Conservation (phyloP, 495 filamentous ascomycete species). For the Penicillium desertorum region DNA sequence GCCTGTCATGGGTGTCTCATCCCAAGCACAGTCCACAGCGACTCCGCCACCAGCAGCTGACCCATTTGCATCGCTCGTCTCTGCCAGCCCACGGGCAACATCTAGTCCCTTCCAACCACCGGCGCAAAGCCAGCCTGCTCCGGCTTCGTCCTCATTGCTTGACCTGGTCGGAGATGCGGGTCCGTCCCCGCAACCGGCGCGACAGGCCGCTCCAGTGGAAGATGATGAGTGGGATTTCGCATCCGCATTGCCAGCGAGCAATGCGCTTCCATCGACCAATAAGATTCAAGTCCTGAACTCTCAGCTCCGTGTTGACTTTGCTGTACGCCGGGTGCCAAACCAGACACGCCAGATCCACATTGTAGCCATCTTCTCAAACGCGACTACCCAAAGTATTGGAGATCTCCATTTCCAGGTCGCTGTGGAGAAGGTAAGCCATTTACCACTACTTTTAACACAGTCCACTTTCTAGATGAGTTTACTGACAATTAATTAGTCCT, state of each 20-base stretch:
- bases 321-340: conserved; percentile 39
- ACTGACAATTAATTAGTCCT: conserved; percentile 49
- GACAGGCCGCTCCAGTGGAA: conserved; percentile 30
- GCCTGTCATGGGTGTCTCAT: conserved; percentile 34
- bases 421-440: conserved; percentile 75
- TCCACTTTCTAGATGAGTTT: background rate
- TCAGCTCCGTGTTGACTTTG: conserved; percentile 54
- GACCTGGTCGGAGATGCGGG: conserved; percentile 36
- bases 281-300: conserved; percentile 60
- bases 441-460: conserved; percentile 1
- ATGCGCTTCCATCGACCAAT: conserved; percentile 53
- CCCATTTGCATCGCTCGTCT: conserved; percentile 70
- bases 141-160: conserved; percentile 45
- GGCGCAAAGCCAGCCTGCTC: conserved; percentile 18
- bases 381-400: conserved; percentile 63
- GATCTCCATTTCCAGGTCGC: conserved; percentile 90
- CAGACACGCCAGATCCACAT: conserved; percentile 53
- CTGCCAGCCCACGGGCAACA: conserved; percentile 49
- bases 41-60: conserved; percentile 48
- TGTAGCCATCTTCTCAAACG: conserved; percentile 73
- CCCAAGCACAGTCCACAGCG: conserved; percentile 39
- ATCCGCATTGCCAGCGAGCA: conserved; percentile 73
- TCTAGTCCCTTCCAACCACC: conserved; percentile 36
- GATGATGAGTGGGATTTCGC: conserved; percentile 93
- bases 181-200: conserved; percentile 25